These are phyloP conservation scores for Drosera spatulata DNA, from an alignment of 179 eudicot species.

Conservation along the genomic window DNA sequence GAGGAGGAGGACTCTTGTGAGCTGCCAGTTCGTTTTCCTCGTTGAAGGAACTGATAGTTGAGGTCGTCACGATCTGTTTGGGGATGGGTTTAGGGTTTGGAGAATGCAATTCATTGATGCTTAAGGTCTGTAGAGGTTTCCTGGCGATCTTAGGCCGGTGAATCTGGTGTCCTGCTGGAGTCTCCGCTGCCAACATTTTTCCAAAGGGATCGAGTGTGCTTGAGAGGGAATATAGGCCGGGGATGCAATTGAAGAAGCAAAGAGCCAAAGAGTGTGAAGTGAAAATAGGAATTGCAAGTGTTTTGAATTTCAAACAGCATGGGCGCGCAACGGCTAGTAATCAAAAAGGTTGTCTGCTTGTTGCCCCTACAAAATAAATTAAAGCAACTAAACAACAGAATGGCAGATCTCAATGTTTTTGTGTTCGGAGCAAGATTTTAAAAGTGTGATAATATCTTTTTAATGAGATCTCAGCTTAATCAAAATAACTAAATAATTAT, in stretches of 20 bases:
- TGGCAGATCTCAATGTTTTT: too few species aligned
- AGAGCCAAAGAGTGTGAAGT: neutral
- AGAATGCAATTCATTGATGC: neutral
- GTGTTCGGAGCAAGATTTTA: too few species aligned
- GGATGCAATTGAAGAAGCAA: too few species aligned
- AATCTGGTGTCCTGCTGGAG: conserved; percentile 12
- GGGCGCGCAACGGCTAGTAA: conserved; percentile 12
- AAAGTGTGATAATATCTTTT: too few species aligned
- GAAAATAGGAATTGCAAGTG: neutral
- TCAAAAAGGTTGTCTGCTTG: too few species aligned
- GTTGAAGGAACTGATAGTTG: conserved; percentile 5
- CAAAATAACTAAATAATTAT: too few species aligned
- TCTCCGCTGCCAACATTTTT: conserved; percentile 24
- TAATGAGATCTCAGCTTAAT: too few species aligned
- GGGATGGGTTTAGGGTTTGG: conserved; percentile 2
- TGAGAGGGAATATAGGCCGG: neutral
- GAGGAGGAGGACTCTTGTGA: too few species aligned
- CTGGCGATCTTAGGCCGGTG: conserved; percentile 20
- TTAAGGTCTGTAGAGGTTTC: conserved; percentile 41
- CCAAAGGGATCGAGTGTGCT: neutral
- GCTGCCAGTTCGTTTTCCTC: conserved; percentile 36
- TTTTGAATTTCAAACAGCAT: conserved; percentile 6
- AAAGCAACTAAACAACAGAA: neutral
- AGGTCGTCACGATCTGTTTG: neutral
- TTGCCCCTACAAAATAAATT: neutral